Base-by-base conservation (phyloP, 2,329 filamentous ascomycete species). In the Neobulgaria alba region DNA sequence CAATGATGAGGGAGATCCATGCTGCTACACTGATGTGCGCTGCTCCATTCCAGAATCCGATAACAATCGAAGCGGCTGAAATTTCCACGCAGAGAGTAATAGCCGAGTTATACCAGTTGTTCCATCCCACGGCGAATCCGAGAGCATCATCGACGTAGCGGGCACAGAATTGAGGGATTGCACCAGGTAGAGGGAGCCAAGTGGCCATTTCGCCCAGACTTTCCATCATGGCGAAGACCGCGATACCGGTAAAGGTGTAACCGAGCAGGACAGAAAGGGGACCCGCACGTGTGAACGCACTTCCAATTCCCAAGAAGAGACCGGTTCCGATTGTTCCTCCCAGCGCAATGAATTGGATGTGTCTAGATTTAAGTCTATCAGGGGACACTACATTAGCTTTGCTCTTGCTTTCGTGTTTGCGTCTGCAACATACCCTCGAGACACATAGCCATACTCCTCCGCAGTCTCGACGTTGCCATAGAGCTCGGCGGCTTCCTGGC, bases 281-380 rank as follows among this genome's bases (percentile, higher is more conserved):
- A 5, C 71, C 73, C 19, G 67, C 72, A n/a, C 65, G 68, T 19
- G 67, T 66, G 21, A 77, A 67, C 1, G 70, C 68, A 44, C 66
- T 62, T 29, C 73, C 74, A 5, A 72, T 69, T 34, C 69, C 68
- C 8, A 77, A 62, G 55, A 77, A 75, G 0, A 75, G 58, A 45
- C 72, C 72, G 2, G 71, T 74, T 30, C 69, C 63, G 43, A 77
- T 77, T 3, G 72, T 73, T 42, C 73, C 73, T 40, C 73, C 72
- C 10, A 78, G 64, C 10, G 73, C 74, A 52, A 79, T 78, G 53
- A 76, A 73, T 46, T 75, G 65, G 37, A 76, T 72, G 55, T 77
- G 73, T 48, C 72, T 66, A 29, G 69, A 70, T 41, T 57, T 56
- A 21, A 56, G 41, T 33, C 57, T 58, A 26, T n/a, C n/a, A n/a